Conservation (phyloP, 2,329 filamentous ascomycete species). For the Dactylellina haptotyla region DNA sequence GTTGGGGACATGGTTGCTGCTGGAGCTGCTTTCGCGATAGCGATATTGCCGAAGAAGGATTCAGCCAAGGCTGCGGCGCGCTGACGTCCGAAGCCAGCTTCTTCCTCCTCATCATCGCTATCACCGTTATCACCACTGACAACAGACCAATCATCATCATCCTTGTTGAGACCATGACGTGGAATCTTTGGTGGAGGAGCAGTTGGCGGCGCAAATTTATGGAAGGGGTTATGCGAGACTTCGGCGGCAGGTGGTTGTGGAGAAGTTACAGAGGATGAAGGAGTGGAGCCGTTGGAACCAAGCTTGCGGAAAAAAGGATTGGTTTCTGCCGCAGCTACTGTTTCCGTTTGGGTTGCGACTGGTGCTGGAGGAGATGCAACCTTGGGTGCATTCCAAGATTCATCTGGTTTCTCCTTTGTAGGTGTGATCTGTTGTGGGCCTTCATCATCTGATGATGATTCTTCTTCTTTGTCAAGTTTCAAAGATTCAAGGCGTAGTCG, state of each 20-base stretch:
- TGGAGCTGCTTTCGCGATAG: constrained; percentile 85
- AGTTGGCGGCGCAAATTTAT: constrained; percentile 60
- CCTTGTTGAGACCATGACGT: constrained; percentile 69
- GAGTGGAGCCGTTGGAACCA: constrained; percentile 62
- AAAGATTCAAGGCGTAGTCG: constrained; percentile 77
- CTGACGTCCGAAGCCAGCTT: constrained; percentile 80
- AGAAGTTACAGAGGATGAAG: constrained; percentile 61
- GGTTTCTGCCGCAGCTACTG: constrained; percentile 73
- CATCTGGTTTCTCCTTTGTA: constrained; percentile 68
- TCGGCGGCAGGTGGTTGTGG: constrained; percentile 65
- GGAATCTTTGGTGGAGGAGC: constrained; percentile 52
- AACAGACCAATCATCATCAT: constrained; percentile 83
- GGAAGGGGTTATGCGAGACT: constrained; percentile 68
- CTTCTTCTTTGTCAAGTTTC: constrained; percentile 74
- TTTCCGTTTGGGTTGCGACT: constrained; percentile 52
- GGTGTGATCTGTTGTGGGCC: constrained; percentile 72
- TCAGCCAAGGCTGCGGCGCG: constrained; percentile 92
- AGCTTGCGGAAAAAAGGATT: constrained; percentile 92
- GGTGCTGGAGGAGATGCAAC: constrained; percentile 56
- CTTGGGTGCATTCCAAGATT: constrained; percentile 57
- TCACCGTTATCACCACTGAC: constrained; percentile 73
- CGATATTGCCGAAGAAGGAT: constrained; percentile 97
- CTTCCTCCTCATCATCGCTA: constrained; percentile 74
- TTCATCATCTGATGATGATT: constrained; percentile 83
- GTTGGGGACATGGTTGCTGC: constrained; percentile 64